These are phyloP conservation scores for Apiospora arundinis DNA, from an alignment of 2,329 filamentous ascomycete species.

Conservation along the genomic window DNA sequence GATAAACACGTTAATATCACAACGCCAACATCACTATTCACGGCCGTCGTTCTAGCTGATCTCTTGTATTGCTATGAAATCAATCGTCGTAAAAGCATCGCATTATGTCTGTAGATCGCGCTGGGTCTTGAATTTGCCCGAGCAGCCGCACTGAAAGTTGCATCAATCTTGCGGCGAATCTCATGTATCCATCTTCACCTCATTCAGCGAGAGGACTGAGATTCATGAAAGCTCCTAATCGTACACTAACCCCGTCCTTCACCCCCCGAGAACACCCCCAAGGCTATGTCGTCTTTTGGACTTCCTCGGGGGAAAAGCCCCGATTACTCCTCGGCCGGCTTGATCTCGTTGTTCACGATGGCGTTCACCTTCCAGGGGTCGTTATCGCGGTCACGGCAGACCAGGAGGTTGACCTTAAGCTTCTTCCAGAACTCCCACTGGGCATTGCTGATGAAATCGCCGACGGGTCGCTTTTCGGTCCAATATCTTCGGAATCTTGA, in stretches of 20 bases:
- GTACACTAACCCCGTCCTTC: background rate
- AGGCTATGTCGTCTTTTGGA: too few relatives aligned
- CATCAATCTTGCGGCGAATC: background rate
- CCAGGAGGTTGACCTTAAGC: conserved; percentile 3
- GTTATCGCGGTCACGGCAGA: background rate
- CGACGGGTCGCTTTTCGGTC: background rate
- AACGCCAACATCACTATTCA: background rate
- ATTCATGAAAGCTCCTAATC: background rate
- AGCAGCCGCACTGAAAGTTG: background rate
- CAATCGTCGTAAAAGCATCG: background rate
- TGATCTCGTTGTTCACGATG: background rate
- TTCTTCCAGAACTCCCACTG: background rate
- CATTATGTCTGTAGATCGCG: background rate
- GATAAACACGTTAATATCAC: background rate
- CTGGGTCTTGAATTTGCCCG: background rate
- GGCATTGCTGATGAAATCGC: background rate
- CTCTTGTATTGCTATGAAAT: background rate
- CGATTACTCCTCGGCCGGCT: background rate
- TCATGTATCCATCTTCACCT: background rate
- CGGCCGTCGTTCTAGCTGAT: background rate
- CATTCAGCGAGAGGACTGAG: background rate
- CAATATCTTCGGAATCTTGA: background rate
- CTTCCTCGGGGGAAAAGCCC: background rate
- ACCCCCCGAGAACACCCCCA: background rate
- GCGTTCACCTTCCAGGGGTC: conserved; percentile 10